Base-by-base conservation (phyloP, 129 eudicot genomes). In the Scalesia atractyloides region DNA sequence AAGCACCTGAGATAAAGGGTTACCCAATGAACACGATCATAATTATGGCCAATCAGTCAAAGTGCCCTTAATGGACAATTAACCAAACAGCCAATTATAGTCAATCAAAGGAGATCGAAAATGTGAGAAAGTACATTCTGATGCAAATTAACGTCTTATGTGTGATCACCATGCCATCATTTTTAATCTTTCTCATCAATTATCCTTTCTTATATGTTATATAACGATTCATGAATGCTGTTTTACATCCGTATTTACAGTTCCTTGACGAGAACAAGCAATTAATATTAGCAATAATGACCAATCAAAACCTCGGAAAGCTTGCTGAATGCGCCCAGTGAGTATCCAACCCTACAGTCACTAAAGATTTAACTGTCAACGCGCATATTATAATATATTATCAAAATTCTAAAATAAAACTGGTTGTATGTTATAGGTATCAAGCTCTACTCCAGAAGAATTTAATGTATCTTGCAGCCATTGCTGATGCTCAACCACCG, bases 311-410 rank as follows among this genome's bases (percentile, higher is more conserved):
- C 69, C 96, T 89, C 34, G 98, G 98, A 41, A 92, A 92, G 75
- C 97, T 92, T 75, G 86, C 91, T 7, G 98, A 92, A 74, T 92
- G 98, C 83, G 98, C 98, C 24, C 98, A 89, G 98, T 92, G 77
- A 89, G 95, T 87, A 64, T 62, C 51, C 39, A 43, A 64, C 66
- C 49, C 18, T 37, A n/a, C 65, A 44, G 30, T 33, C 37, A 53
- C 18, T 44, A 36, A 61, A 9, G 20, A 70, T 9, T 3, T 41
- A 6, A 33, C 17, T 16, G 5, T 46, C 30, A 8, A 44, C 54
- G 5, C 41, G 6, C 46, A 41, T 41, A 9, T 41, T 41, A 30
- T 30, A 30, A 30, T 30, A 30, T 16, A 52, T 64, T n/a, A 52
- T 9, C 5, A 13, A 13, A 7, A 46, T 39, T 24, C 4, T 26